Conservation (phyloP, 2,329 filamentous ascomycete species). For the Hortaea werneckii region DNA sequence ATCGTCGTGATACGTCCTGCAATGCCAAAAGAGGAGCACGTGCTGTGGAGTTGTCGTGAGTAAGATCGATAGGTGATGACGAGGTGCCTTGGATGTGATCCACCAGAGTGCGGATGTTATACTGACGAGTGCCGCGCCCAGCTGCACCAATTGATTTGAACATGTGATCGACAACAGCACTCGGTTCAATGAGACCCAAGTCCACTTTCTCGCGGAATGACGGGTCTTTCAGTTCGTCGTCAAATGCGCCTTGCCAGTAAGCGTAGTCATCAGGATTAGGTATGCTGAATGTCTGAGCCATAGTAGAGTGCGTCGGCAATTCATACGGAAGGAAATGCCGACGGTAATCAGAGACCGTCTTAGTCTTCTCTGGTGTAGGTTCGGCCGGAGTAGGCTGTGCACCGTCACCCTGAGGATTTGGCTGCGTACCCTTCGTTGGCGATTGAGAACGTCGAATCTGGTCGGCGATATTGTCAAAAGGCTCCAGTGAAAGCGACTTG, state of each 20-base stretch:
- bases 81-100: slow-evolving; percentile 35
- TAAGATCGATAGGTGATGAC: slow-evolving; percentile 34
- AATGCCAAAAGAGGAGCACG: slow-evolving; percentile 13
- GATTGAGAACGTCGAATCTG: slow-evolving; percentile 16
- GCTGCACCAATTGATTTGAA: slow-evolving; percentile 1
- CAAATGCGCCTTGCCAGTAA: slow-evolving; percentile 18
- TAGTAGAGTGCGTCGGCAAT: slow-evolving; percentile 58
- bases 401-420: slow-evolving; percentile 5
- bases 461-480: slow-evolving; percentile 18
- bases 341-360: slow-evolving; percentile 34
- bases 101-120: slow-evolving; percentile 24
- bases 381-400: slow-evolving; percentile 11
- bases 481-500: slow-evolving; percentile 26
- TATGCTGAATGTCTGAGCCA: slow-evolving; percentile 49
- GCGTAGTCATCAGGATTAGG: slow-evolving; percentile 13
- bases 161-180: slow-evolving; percentile 5
- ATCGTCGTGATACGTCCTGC: slow-evolving; percentile 50
- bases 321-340: slow-evolving; percentile 74
- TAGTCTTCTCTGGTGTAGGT: slow-evolving; percentile 1
- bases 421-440: slow-evolving; percentile 13
- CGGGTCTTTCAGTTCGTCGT: slow-evolving; percentile 19
- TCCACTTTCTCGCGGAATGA: slow-evolving; percentile 22
- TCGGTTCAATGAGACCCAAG: slow-evolving; percentile 14
- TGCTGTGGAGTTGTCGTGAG: slow-evolving; percentile 17
- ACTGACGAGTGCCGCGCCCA: slow-evolving; percentile 13